phyloP scores from a whole-genome alignment of 1,284 basidiomycete species.

The Meira nashicola region DNA sequence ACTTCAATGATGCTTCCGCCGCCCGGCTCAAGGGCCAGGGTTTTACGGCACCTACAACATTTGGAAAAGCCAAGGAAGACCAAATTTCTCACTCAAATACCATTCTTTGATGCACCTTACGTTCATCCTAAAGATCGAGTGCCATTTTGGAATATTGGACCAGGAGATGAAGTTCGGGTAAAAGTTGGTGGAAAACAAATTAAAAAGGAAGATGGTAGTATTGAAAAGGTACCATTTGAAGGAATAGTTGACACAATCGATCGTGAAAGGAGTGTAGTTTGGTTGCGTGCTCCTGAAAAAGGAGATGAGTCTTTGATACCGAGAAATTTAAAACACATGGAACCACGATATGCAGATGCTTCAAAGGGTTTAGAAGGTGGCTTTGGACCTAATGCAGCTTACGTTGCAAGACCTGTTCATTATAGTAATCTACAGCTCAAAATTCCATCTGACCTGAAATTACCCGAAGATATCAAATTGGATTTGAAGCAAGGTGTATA shows the following conservation, averaged over 20 bases:
- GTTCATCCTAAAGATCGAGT: constrained; percentile 54
- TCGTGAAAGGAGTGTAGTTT: constrained; percentile 43
- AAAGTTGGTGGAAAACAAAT: constrained; percentile 36
- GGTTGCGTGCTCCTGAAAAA: constrained; percentile 40
- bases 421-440: constrained; percentile 52
- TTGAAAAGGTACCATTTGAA: constrained; percentile 36
- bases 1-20: not conserved
- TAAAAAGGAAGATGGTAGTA: constrained; percentile 26
- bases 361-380: constrained; percentile 33
- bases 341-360: constrained; percentile 41
- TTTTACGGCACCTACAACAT: not conserved
- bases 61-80: not conserved
- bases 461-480: constrained; percentile 7
- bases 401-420: constrained; percentile 45
- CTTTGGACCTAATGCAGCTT: constrained; percentile 27
- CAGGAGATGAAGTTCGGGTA: constrained; percentile 52
- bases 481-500: constrained; percentile 19
- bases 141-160: constrained; percentile 54
- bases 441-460: constrained; percentile 23
- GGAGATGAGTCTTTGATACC: constrained; percentile 25
- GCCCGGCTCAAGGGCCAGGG: not conserved
- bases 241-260: constrained; percentile 46
- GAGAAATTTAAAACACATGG: constrained; percentile 37
- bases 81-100: not conserved
- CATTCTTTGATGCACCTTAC: too few species aligned